Percentiles rank a stretch among this genome's conserved stretches.
phyloP scores from a whole-genome alignment of 2,329 filamentous ascomycete species.

The Calonectria fujianensis region DNA sequence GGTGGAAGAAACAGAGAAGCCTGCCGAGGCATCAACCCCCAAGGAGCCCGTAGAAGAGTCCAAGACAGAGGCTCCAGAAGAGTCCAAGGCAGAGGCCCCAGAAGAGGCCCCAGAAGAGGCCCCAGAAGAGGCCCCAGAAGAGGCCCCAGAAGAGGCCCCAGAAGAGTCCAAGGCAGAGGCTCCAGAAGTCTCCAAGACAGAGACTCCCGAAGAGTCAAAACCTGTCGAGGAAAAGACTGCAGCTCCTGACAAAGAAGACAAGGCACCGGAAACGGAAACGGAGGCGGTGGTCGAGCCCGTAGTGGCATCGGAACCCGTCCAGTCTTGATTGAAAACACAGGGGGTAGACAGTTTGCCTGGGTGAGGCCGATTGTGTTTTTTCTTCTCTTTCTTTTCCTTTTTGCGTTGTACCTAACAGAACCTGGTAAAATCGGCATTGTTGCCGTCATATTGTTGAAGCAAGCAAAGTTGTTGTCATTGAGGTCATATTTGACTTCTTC shows the following conservation, averaged over 20 bases:
- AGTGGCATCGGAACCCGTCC: conserved; percentile 60
- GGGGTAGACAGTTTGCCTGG: conserved; percentile 4
- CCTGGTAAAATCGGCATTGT: conserved; percentile 21
- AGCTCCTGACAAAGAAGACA: conserved; percentile 25
- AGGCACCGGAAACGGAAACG: conserved; percentile 51
- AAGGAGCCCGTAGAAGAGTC: conserved; percentile 13
- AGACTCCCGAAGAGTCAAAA: conserved; percentile 23
- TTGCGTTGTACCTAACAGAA: conserved; percentile 30
- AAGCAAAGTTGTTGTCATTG: conserved; percentile 39
- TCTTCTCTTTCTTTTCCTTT: not conserved
- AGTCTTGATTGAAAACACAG: conserved; percentile 39
- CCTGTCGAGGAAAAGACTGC: conserved; percentile 33
- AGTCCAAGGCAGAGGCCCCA: too few species aligned
- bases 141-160: conserved; percentile 3
- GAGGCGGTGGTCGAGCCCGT: conserved; percentile 60
- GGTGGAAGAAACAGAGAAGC: conserved; percentile 34
- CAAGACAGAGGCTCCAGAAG: not conserved
- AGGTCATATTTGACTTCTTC: conserved; percentile 15
- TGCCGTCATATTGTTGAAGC: conserved; percentile 23
- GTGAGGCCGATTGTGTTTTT: conserved; percentile 7
- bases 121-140: conserved; percentile 6
- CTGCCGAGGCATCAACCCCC: conserved; percentile 3
- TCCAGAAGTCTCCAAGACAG: conserved; percentile 8
- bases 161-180: conserved; percentile 22
- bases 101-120: conserved; percentile 26